These are phyloP conservation scores for Lasiodiplodia citricola DNA, from an alignment of 2,329 filamentous ascomycete genomes.

Conservation along the genomic window DNA sequence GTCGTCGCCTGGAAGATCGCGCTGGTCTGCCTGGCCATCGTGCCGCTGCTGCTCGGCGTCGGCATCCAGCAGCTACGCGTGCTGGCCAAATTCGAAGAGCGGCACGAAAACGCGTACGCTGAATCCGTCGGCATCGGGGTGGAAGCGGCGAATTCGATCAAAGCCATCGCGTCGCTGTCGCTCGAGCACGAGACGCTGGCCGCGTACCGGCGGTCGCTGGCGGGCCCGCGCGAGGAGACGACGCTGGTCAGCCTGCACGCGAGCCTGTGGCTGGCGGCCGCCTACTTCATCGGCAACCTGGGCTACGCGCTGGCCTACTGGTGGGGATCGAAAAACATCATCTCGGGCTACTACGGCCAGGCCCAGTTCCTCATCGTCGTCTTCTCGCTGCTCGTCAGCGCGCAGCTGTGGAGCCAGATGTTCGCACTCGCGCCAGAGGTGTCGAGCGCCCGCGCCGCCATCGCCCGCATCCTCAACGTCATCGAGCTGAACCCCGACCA, in stretches of 20 bases:
- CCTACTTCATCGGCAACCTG: slow-evolving; percentile 67
- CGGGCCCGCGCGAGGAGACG: slow-evolving; percentile 56
- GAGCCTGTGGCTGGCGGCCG: slow-evolving; percentile 66
- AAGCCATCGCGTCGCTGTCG: slow-evolving; percentile 57
- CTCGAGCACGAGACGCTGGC: slow-evolving; percentile 56
- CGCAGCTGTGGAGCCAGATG: slow-evolving; percentile 75
- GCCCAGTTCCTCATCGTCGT: slow-evolving; percentile 78
- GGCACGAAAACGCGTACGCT: slow-evolving; percentile 57
- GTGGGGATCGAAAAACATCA: slow-evolving; percentile 77
- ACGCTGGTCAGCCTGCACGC: slow-evolving; percentile 56
- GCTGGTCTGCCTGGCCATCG: slow-evolving; percentile 70
- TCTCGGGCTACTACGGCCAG: slow-evolving; percentile 67
- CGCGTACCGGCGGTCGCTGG: slow-evolving; percentile 53
- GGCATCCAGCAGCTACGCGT: slow-evolving; percentile 72
- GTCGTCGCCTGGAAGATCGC: slow-evolving; percentile 79
- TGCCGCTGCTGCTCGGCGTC: slow-evolving; percentile 71
- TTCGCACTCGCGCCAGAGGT: slow-evolving; percentile 78
- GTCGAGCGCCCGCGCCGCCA: slow-evolving; percentile 68
- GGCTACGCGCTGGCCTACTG: slow-evolving; percentile 79
- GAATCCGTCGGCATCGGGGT: slow-evolving; percentile 58
- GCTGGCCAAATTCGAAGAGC: slow-evolving; percentile 63
- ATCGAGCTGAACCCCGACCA: slow-evolving; percentile 2
- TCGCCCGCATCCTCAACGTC: slow-evolving; percentile 59
- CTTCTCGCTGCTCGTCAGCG: slow-evolving; percentile 72
- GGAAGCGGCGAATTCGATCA: slow-evolving; percentile 59